These are phyloP conservation scores for Backusella tarrabulga DNA, from an alignment of 192 early-diverging fungal species.

Conservation along the genomic window DNA sequence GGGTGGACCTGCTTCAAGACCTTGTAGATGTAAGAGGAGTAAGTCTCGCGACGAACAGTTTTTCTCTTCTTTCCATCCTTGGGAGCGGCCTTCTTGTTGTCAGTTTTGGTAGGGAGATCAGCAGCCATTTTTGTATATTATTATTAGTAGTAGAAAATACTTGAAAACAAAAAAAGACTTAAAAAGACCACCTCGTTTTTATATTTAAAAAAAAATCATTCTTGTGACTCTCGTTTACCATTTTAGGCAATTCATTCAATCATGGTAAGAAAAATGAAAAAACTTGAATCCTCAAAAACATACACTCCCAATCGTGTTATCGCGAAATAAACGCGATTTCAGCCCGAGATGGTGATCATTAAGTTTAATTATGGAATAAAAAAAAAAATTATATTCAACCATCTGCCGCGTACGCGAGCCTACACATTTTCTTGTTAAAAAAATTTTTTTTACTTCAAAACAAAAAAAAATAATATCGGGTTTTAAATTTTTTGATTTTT, in stretches of 20 bases:
- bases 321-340: slow-evolving; percentile 26
- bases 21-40: slow-evolving; percentile 96
- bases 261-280: too few relatives aligned
- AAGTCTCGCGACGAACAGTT: slow-evolving; percentile 80
- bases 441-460: too few relatives aligned
- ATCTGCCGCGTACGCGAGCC: neutral
- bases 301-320: neutral
- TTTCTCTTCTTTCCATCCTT: slow-evolving; percentile 69
- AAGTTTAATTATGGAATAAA: neutral
- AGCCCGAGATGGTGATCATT: neutral
- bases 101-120: slow-evolving; percentile 62
- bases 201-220: too few relatives aligned
- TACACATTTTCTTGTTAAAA: neutral
- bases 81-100: slow-evolving; percentile 57
- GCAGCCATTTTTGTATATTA: slow-evolving; percentile 35
- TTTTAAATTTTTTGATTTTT: too few relatives aligned
- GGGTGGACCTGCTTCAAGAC: slow-evolving; percentile 97
- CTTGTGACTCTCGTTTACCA: too few relatives aligned
- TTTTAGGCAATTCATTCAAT: too few relatives aligned
- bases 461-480: too few relatives aligned
- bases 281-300: too few relatives aligned
- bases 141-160: neutral
- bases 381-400: neutral
- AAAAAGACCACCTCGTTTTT: neutral
- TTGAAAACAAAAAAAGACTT: neutral